Evolutionary conservation across 2,329 filamentous ascomycete genomes (phyloP), one percentile per base, ranked within the genome.

Genomic region (Pseudogymnoascus sp.): DNA sequence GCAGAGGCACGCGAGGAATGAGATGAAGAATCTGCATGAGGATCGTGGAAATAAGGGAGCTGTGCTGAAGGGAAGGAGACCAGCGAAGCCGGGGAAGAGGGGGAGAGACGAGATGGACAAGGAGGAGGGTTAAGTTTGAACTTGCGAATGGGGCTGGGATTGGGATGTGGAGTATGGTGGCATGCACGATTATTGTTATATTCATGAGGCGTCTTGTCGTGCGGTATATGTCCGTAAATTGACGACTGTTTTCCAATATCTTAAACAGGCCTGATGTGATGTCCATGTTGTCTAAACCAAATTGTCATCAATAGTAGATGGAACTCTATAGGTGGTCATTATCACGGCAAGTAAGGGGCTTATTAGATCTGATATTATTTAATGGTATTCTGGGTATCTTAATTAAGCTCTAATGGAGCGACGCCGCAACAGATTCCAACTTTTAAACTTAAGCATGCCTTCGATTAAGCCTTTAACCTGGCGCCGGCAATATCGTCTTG

Each of bases 21-120:
- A 95, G 75, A 89, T 96, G 87, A 94, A 92, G 79, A 81, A 84
- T 61, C 73, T 92, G 67, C 82, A 89, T 61, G 90, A 95, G 65
- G 84, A 86, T 71, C 82, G 82, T 65, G 79, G 77, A 8, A 79
- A 72, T 33, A 79, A 72, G 71, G 81, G 74, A 37, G 74, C 72
- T 48, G 77, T 73, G 59, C 70, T 74, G 64, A 77, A 74, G 67
- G 82, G 82, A 48, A 82, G 74, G 81, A 78, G 77, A 76, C 81
- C 25, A 73, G 66, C 77, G 62, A 79, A 78, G 33, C 78, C 77
- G 67, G 77, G 78, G 35, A 83, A 81, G 69, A 79, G 78, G 59
- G 77, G 78, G 40, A 75, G 82, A 63, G 82, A 85, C 72, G 68
- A 70, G 27, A 74, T 74, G 72, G 72, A 74, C 64, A 69, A 67